phyloP scores from a whole-genome alignment of 371 early-diverging fungal species.

The Sporodiniella umbellata region DNA sequence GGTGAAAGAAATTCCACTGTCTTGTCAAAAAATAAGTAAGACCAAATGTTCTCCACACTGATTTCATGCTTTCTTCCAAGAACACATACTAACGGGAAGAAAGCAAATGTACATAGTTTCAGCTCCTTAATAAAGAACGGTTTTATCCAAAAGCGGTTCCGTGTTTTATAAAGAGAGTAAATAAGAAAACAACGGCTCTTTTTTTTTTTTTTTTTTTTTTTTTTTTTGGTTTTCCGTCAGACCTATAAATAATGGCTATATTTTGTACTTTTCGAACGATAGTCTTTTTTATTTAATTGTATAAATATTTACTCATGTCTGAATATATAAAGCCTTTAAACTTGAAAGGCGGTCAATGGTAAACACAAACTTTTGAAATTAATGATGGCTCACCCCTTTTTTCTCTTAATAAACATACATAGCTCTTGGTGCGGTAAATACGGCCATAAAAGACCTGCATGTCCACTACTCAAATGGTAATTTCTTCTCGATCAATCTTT shows the following conservation, averaged over 20 bases:
- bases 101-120: too few relatives aligned
- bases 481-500: not conserved
- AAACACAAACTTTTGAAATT: not conserved
- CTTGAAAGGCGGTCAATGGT: conserved; percentile 24
- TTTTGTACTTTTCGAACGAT: not conserved
- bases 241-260: not conserved
- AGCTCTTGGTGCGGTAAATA: conserved; percentile 23
- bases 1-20: too few relatives aligned
- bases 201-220: too few relatives aligned
- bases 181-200: too few relatives aligned
- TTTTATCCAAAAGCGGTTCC: too few relatives aligned
- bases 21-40: too few relatives aligned
- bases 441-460: conserved; percentile 13
- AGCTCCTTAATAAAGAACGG: too few relatives aligned
- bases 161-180: too few relatives aligned
- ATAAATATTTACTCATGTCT: conserved; percentile 1
- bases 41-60: too few relatives aligned
- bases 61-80: too few relatives aligned
- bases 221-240: not conserved
- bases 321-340: conserved; percentile 15
- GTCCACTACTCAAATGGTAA: conserved; percentile 13
- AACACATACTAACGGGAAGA: too few relatives aligned
- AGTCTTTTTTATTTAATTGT: not conserved
- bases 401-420: not conserved
- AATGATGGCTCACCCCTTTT: not conserved